Percentiles rank a stretch among this genome's conserved stretches.
These are phyloP conservation scores for Cercospora brassicicola DNA, from an alignment of 2,329 filamentous ascomycete genomes.

Conservation along the genomic window DNA sequence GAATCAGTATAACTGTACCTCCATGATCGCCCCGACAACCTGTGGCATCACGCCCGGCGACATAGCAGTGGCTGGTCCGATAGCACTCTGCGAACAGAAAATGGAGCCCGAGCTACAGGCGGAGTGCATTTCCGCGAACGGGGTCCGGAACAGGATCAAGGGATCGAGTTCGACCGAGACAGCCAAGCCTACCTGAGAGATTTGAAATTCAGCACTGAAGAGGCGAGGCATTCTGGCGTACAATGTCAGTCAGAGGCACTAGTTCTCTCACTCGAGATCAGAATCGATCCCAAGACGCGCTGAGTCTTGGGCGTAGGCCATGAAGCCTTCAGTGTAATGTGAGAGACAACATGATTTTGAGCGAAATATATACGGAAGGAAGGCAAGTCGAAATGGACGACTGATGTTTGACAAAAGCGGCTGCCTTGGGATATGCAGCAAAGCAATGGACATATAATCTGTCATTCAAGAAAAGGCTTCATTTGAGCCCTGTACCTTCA, in stretches of 20 bases:
- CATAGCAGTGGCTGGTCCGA: not conserved
- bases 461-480: not conserved
- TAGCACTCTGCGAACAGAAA: not conserved
- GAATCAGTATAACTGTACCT: not conserved
- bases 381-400: not conserved
- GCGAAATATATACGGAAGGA: not conserved
- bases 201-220: not conserved
- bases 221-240: not conserved
- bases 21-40: not conserved
- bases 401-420: not conserved
- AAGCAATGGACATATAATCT: not conserved
- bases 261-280: not conserved
- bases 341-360: not conserved
- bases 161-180: not conserved
- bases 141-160: not conserved
- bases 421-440: not conserved
- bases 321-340: not conserved
- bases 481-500: not conserved
- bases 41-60: not conserved
- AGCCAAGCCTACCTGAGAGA: not conserved
- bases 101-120: not conserved
- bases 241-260: not conserved
- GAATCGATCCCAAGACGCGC: not conserved
- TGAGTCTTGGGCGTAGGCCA: too few relatives aligned
- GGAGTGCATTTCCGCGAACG: not conserved